These are phyloP conservation scores for Chlorella sp. DNA, from an alignment of 139 green algal species.

Conservation along the genomic window DNA sequence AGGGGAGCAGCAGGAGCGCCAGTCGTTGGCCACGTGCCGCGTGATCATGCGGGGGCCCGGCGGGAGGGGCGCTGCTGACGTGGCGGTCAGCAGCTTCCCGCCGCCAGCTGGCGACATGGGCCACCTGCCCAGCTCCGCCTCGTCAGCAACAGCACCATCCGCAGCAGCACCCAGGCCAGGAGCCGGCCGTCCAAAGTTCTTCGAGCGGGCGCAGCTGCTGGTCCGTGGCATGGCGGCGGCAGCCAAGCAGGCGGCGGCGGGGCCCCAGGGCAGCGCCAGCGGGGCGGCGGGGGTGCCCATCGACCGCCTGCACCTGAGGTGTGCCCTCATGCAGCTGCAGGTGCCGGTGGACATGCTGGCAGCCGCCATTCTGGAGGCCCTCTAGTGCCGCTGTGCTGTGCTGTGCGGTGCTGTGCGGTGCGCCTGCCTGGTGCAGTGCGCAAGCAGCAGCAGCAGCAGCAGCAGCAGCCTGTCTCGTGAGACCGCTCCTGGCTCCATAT, in stretches of 20 bases:
- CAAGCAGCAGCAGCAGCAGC: no score
- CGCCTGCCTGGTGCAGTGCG: no score
- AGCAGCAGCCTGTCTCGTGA: no score
- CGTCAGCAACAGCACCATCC: no score
- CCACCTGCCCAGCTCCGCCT: background rate
- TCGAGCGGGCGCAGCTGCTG: slow-evolving; percentile 1
- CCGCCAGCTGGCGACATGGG: background rate
- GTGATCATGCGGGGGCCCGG: slow-evolving; percentile 43
- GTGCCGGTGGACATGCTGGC: slow-evolving; percentile 45
- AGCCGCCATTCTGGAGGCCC: slow-evolving; percentile 28
- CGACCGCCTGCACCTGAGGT: slow-evolving; percentile 15
- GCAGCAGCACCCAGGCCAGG: background rate
- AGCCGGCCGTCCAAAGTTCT: background rate
- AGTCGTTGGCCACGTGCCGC: background rate
- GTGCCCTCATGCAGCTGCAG: slow-evolving; percentile 33
- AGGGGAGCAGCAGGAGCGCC: background rate
- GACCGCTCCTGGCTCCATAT: no score
- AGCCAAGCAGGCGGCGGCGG: slow-evolving; percentile 10
- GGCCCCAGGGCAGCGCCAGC: background rate
- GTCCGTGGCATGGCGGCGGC: slow-evolving; percentile 18
- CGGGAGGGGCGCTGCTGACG: slow-evolving; percentile 32
- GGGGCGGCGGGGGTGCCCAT: background rate
- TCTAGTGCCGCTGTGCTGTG: background rate
- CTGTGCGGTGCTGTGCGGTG: background rate
- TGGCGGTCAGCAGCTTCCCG: slow-evolving; percentile 23